These are phyloP conservation scores for Claviceps sp. DNA, from an alignment of 2,329 filamentous ascomycete species.

Conservation along the genomic window DNA sequence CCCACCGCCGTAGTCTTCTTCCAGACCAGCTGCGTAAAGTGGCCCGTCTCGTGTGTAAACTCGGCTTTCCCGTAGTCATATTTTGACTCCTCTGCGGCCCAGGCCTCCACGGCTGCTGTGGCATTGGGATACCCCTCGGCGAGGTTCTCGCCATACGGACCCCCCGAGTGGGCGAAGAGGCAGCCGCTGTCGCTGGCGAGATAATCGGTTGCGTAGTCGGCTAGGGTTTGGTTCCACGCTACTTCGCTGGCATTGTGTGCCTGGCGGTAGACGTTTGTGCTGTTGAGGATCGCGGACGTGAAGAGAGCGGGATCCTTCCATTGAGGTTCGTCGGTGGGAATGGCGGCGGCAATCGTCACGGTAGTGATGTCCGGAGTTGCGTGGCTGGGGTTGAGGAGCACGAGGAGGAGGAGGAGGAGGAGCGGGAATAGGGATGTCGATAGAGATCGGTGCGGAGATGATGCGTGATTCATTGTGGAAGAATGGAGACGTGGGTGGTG, in stretches of 20 bases:
- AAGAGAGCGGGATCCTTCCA: constrained; percentile 17
- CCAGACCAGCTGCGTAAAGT: constrained; percentile 21
- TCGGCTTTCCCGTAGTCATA: constrained; percentile 7
- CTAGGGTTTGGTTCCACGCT: constrained; percentile 52
- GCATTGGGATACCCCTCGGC: background rate
- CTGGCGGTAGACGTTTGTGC: constrained; percentile 51
- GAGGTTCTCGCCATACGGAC: constrained; percentile 31
- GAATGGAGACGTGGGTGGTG: background rate
- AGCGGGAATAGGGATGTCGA: background rate
- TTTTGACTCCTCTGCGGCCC: constrained; percentile 7
- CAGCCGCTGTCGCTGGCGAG: constrained; percentile 33
- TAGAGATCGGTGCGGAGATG: background rate
- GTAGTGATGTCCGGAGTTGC: background rate
- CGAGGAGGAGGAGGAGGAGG: background rate
- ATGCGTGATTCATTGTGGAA: background rate
- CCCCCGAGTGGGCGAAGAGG: constrained; percentile 41
- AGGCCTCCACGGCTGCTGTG: constrained; percentile 4
- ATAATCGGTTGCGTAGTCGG: constrained; percentile 31
- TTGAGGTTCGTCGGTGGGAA: constrained; percentile 4
- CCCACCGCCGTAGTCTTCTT: constrained; percentile 14
- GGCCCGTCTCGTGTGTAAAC: constrained; percentile 6
- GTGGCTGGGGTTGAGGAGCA: background rate
- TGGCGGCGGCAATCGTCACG: background rate
- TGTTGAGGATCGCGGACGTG: constrained; percentile 44
- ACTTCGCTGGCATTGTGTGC: constrained; percentile 47